Evolutionary conservation across 208 protist genomes (phyloP).

Genomic region (Trypanosoma caninum): DNA sequence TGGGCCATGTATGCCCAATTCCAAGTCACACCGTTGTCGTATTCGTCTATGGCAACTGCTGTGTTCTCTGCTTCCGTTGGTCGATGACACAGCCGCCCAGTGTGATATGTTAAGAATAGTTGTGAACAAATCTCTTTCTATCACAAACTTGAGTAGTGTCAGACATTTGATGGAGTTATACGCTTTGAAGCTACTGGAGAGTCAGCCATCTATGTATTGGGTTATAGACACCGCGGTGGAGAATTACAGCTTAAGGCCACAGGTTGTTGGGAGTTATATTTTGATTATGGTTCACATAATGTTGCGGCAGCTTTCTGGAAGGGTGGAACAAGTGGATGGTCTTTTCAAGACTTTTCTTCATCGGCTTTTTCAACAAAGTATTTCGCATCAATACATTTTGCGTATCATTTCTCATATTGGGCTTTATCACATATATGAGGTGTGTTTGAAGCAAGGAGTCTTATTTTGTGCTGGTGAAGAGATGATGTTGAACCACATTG

Average conservation of each 20-base stretch:
- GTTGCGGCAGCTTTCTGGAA: conserved; percentile 34
- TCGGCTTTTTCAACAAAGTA: conserved; percentile 78
- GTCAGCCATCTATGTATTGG: conserved; percentile 49
- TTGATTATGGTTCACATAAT: conserved; percentile 70
- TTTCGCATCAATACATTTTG: conserved; percentile 87
- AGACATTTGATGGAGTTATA: conserved; percentile 88
- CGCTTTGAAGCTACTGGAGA: conserved; percentile 55
- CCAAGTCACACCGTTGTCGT: conserved; percentile 75
- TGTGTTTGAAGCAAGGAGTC: conserved; percentile 26
- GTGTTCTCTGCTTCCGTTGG: conserved; percentile 57
- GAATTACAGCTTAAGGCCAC: conserved; percentile 60
- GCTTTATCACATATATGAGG: conserved; percentile 52
- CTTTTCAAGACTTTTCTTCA: conserved; percentile 52
- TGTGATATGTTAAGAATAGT: conserved; percentile 39
- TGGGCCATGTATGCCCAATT: conserved; percentile 91
- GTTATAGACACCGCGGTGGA: conserved; percentile 48
- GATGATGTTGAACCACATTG: conserved; percentile 72
- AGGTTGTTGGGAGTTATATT: conserved; percentile 81
- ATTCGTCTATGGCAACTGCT: conserved; percentile 89
- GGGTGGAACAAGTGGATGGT: conserved; percentile 21
- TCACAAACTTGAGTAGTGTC: conserved; percentile 88
- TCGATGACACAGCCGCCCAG: conserved; percentile 24
- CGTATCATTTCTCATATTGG: conserved; percentile 87
- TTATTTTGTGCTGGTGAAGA: conserved; percentile 18
- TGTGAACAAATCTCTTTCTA: conserved; percentile 45